Conservation (phyloP, 2,329 filamentous ascomycete genomes). For the Alternaria triticimaculans region DNA sequence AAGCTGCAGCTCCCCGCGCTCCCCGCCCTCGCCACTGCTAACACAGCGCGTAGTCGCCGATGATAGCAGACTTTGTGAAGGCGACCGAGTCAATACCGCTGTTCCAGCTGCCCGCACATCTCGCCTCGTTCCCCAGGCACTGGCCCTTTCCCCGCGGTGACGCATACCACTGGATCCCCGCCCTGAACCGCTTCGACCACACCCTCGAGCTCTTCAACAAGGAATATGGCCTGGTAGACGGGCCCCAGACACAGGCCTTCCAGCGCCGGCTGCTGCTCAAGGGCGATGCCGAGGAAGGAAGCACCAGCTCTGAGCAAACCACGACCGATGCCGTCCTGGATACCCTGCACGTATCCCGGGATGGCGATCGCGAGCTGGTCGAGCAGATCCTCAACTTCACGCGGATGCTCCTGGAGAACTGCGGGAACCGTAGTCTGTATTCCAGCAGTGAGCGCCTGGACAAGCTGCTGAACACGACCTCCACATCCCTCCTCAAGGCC, state of each 20-base stretch:
- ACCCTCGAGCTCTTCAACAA: constrained; percentile 82
- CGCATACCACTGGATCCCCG: constrained; percentile 96
- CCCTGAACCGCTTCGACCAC: constrained; percentile 91
- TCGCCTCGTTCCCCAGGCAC: constrained; percentile 80
- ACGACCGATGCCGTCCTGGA: constrained; percentile 57
- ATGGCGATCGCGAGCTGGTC: constrained; percentile 82
- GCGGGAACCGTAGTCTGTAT: constrained; percentile 95
- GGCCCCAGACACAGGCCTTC: constrained; percentile 82
- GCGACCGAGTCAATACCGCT: constrained; percentile 72
- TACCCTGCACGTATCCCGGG: constrained; percentile 68
- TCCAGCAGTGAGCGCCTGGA: constrained; percentile 90
- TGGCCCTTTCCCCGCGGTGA: constrained; percentile 98
- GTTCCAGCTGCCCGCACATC: constrained; percentile 76
- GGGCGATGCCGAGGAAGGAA: constrained; percentile 58
- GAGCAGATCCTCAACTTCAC: constrained; percentile 86
- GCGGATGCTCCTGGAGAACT: constrained; percentile 86
- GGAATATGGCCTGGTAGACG: constrained; percentile 79
- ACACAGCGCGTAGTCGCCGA: constrained; percentile 72
- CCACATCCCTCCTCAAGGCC: constrained; percentile 75
- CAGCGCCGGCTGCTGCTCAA: constrained; percentile 68
- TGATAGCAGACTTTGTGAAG: constrained; percentile 81
- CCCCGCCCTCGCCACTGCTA: constrained; percentile 2
- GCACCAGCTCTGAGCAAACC: constrained; percentile 26
- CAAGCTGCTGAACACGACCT: constrained; percentile 86
- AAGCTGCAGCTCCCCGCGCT: constrained; percentile 22